Evolutionary conservation across 306 rosid genomes (phyloP).

Genomic region (Vigna unguiculata): DNA sequence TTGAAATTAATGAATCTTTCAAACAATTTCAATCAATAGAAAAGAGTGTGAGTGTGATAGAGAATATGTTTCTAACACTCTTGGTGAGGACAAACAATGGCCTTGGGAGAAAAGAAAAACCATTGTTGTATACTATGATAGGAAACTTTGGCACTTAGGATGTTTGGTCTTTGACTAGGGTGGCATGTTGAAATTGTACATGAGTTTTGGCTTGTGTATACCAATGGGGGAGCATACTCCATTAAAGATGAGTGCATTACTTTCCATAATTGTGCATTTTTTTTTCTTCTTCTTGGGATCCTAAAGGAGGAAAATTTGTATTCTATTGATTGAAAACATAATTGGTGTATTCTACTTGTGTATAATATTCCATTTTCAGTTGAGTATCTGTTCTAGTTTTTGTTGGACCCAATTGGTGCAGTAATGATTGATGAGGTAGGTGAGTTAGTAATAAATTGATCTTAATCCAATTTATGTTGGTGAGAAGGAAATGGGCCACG

Average conservation of each 20-base stretch:
- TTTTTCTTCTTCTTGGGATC: constrained; percentile 18
- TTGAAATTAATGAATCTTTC: not conserved
- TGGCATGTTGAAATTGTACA: constrained; percentile 43
- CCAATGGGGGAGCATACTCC: constrained; percentile 29
- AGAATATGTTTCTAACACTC: too few species aligned
- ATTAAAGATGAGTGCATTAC: constrained; percentile 6
- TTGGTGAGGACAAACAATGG: not conserved
- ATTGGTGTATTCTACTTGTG: constrained; percentile 3
- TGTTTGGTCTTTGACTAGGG: constrained; percentile 36
- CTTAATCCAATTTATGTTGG: not conserved
- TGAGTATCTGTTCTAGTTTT: not conserved
- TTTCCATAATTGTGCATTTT: constrained; percentile 16
- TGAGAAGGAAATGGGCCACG: constrained; percentile 7
- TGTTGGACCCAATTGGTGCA: not conserved
- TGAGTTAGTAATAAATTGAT: not conserved
- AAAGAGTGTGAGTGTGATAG: not conserved
- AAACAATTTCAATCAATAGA: not conserved
- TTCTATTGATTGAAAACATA: constrained; percentile 37
- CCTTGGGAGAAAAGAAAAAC: constrained; percentile 20
- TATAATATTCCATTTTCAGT: constrained; percentile 1
- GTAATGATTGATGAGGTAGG: not conserved
- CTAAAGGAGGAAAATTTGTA: constrained; percentile 10
- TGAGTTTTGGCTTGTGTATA: constrained; percentile 48
- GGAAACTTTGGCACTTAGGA: constrained; percentile 36
- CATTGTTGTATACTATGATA: constrained; percentile 20